Evolutionary conservation across 2,329 filamentous ascomycete genomes (phyloP).

Genomic region (Ophiostoma tasmaniense): DNA sequence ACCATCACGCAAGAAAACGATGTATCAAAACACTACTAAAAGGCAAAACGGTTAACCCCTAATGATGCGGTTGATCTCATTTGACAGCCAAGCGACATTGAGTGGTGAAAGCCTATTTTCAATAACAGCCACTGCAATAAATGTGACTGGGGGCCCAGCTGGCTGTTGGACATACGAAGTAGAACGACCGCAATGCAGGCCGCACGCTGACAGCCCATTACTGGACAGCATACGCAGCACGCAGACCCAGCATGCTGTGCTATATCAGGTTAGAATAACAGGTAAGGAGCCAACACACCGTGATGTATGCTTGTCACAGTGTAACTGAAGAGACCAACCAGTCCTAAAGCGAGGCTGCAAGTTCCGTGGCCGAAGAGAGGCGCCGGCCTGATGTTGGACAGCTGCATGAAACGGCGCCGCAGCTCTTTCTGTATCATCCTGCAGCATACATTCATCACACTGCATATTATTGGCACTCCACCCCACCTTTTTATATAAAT

Average conservation of each 20-base stretch:
- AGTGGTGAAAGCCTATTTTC: not conserved
- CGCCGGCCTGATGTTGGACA: not conserved
- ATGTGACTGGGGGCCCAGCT: not conserved
- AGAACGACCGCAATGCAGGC: not conserved
- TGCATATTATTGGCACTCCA: not conserved
- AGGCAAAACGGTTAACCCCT: not conserved
- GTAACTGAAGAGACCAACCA: not conserved
- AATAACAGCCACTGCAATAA: not conserved
- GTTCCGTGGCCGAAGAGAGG: not conserved
- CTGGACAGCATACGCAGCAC: not conserved
- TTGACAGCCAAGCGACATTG: no score
- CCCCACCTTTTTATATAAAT: not conserved
- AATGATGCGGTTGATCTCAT: not conserved
- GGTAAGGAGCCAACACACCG: not conserved
- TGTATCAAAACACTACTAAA: no score
- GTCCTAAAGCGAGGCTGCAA: not conserved
- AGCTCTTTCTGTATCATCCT: not conserved
- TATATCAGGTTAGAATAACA: no score
- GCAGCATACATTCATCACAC: not conserved
- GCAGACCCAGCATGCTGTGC: no score
- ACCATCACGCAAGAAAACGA: no score
- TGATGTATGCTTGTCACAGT: not conserved
- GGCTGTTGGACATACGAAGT: not conserved
- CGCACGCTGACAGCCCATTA: not conserved
- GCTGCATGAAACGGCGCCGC: not conserved